Percentiles rank a stretch among this genome's conserved stretches.
phyloP scores from a whole-genome alignment of 169 alveolate species.

The Eimeria praecox region DNA sequence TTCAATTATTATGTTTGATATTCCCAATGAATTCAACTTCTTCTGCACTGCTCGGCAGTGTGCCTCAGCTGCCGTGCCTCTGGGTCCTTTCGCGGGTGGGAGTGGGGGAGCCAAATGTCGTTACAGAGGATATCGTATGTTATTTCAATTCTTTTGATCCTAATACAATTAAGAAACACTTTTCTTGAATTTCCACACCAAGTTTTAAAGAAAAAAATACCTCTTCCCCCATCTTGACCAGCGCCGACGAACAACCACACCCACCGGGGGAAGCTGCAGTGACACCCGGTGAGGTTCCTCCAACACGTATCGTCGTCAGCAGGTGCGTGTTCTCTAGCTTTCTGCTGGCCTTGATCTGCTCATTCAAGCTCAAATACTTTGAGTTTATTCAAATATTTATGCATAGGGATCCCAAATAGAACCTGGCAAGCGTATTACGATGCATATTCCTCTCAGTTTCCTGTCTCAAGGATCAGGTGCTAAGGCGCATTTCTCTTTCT shows the following conservation, averaged over 20 bases:
- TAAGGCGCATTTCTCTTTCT: no score
- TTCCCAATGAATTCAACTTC: not conserved
- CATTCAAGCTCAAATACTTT: not conserved
- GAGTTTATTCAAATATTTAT: no score
- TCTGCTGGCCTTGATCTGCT: not conserved
- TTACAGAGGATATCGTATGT: not conserved
- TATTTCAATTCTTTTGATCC: not conserved
- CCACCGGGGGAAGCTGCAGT: not conserved
- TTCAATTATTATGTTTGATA: not conserved
- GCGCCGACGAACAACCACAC: not conserved
- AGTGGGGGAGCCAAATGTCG: not conserved
- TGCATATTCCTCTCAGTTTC: not conserved
- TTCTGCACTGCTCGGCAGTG: not conserved
- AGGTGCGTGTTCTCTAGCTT: not conserved
- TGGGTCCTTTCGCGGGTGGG: not conserved
- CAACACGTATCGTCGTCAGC: not conserved
- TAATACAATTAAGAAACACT: not conserved
- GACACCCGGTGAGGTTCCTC: not conserved
- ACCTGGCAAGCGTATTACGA: not conserved
- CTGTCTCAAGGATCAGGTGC: no score
- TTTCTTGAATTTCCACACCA: not conserved
- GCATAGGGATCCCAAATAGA: not conserved
- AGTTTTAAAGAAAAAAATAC: no score
- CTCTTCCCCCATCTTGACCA: not conserved
- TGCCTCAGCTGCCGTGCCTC: not conserved